Evolutionary conservation across 768 basidiomycete genomes (phyloP).

Genomic region (Lentinus brumalis): DNA sequence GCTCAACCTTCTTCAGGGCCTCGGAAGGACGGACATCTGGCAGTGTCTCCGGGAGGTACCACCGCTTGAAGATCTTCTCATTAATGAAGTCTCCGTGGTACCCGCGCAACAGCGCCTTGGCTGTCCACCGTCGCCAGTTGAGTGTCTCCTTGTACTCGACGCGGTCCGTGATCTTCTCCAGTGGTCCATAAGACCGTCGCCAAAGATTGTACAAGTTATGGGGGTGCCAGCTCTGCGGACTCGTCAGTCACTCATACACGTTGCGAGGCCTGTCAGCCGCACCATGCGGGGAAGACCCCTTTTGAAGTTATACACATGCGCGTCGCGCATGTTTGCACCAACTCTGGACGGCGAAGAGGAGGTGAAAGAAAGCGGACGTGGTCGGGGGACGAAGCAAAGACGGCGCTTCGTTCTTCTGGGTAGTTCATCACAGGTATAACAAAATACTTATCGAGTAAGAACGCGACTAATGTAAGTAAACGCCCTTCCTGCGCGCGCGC

Average conservation of each 20-base stretch:
- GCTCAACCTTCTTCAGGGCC: slow-evolving; percentile 28
- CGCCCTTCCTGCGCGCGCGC: slow-evolving; percentile 1
- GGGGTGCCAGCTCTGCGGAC: slow-evolving; percentile 78
- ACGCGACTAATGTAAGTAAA: background rate
- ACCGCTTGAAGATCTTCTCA: slow-evolving; percentile 91
- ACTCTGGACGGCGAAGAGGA: slow-evolving; percentile 8
- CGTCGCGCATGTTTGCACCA: slow-evolving; percentile 45
- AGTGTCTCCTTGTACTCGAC: slow-evolving; percentile 56
- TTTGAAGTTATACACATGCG: slow-evolving; percentile 44
- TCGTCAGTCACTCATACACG: background rate
- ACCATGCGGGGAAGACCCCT: slow-evolving; percentile 84
- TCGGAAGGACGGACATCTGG: slow-evolving; percentile 79
- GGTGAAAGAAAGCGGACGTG: slow-evolving; percentile 4
- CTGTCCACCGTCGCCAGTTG: slow-evolving; percentile 90
- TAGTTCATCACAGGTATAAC: too few relatives aligned
- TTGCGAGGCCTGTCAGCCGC: slow-evolving; percentile 16
- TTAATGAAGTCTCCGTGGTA: slow-evolving; percentile 96
- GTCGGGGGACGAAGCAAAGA: slow-evolving; percentile 3
- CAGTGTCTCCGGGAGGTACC: slow-evolving; percentile 87
- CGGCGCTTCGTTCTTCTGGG: too few relatives aligned
- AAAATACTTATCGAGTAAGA: background rate
- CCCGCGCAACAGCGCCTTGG: slow-evolving; percentile 83
- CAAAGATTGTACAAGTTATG: slow-evolving; percentile 91
- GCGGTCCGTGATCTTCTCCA: slow-evolving; percentile 21
- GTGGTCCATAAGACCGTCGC: slow-evolving; percentile 63